These are phyloP conservation scores for Suhomyces coccinellae DNA, from an alignment of 1,139 yeast species.

Conservation along the genomic window DNA sequence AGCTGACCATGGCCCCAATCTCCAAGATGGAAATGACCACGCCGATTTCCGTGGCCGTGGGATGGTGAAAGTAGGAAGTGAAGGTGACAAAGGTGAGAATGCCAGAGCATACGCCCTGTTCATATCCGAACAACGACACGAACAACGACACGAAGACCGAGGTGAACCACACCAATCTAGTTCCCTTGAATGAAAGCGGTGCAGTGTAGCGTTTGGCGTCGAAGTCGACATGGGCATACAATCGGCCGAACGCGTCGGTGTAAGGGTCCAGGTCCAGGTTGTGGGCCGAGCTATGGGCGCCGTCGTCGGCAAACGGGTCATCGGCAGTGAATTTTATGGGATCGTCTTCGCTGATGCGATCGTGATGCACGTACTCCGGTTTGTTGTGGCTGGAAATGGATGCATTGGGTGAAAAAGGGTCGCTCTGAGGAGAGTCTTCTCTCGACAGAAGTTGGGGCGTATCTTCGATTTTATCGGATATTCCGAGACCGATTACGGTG, in stretches of 20 bases:
- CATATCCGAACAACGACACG: conserved; percentile 84
- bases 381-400: conserved; percentile 9
- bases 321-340: conserved; percentile 7
- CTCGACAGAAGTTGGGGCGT: not conserved
- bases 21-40: conserved; percentile 53
- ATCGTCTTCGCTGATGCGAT: conserved; percentile 8
- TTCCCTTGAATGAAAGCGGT: conserved; percentile 40
- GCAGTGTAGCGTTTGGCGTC: conserved; percentile 37
- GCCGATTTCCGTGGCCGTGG: conserved; percentile 49
- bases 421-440: not conserved
- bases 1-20: conserved; percentile 52
- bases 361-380: conserved; percentile 4
- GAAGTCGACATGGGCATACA: conserved; percentile 42
- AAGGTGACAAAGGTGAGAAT: conserved; percentile 54
- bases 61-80: conserved; percentile 45
- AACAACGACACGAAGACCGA: conserved; percentile 81
- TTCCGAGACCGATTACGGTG: not conserved
- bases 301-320: conserved; percentile 24
- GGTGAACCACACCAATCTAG: conserved; percentile 63
- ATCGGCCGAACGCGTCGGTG: conserved; percentile 36
- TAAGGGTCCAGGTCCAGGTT: conserved; percentile 12
- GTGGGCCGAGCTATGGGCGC: conserved; percentile 35
- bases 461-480: not conserved
- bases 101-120: conserved; percentile 90
- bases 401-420: conserved; percentile 1